Conservation (phyloP, 2,329 filamentous ascomycete species). For the Penicillium carneum region DNA sequence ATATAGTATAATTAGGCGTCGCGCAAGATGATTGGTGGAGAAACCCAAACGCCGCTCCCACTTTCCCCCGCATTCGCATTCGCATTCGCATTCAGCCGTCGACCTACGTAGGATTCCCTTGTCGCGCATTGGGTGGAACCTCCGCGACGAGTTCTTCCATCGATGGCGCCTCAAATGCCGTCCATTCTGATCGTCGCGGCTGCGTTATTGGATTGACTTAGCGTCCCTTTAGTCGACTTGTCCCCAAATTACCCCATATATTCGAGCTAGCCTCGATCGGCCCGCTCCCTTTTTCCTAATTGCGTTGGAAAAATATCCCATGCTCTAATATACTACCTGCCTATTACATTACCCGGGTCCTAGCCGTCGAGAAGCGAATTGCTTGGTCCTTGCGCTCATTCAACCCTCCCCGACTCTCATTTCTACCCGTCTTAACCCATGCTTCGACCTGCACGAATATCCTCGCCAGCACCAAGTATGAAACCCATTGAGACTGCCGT, state of each 20-base stretch:
- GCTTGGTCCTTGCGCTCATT: background rate
- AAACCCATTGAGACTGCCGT: conserved; percentile 36
- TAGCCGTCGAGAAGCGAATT: conserved; percentile 2
- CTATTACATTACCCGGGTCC: background rate
- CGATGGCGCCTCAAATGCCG: conserved; percentile 22
- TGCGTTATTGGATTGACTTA: conserved; percentile 11
- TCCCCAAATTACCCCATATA: conserved; percentile 12
- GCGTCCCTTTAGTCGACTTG: background rate
- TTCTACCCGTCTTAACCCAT: background rate
- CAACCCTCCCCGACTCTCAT: background rate
- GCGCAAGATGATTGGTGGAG: conserved; percentile 45
- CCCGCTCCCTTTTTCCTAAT: conserved; percentile 7
- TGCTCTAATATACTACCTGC: conserved; percentile 6
- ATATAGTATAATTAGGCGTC: background rate
- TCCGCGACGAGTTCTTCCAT: conserved; percentile 23
- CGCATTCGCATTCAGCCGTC: conserved; percentile 3
- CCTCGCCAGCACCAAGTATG: conserved; percentile 35
- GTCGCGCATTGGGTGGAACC: conserved; percentile 21
- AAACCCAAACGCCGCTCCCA: conserved; percentile 35
- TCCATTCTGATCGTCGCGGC: background rate
- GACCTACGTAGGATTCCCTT: conserved; percentile 24
- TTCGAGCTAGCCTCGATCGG: conserved; percentile 13
- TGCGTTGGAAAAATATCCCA: conserved; percentile 3
- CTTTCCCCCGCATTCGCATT: conserved; percentile 29
- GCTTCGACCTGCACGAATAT: conserved; percentile 3